Base-by-base conservation (phyloP, 257 asterid genomes). In the Plantago ovata region DNA sequence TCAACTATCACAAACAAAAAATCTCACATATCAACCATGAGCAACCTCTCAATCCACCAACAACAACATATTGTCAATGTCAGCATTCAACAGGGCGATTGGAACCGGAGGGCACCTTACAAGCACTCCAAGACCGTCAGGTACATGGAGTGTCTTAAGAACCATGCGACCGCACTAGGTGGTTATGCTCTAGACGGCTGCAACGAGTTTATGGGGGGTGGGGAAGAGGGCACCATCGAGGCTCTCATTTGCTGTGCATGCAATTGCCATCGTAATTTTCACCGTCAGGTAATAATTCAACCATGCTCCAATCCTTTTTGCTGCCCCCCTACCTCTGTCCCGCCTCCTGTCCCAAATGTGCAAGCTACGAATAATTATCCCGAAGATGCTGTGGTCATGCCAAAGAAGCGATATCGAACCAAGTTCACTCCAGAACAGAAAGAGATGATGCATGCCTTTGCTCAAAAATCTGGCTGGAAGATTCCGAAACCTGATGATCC, bases 381-480 rank as follows among this genome's bases (percentile, higher is more conserved):
- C 10, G 4, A 21, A 9, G 51, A 40, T 6, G 59, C 10, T n/a
- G 44, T n/a, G n/a, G n/a, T n/a, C n/a, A n/a, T n/a, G n/a, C n/a
- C 14, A 40, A 73, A 65, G 44, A 83, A 78, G 75, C 62, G 92
- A 65, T 65, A 49, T 59, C 64, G 87, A 71, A 83, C 81, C 2
- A 78, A 76, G 64, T 83, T 83, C 71, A 73, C 69, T 6, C 68
- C 32, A 46, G 83, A 83, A 21, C 87, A 80, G 56, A 80, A 67
- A 48, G 83, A 73, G 53, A 83, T 67, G 60, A 73, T 83, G 87
- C 64, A 66, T 68, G 64, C 13, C 0, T 76, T 83, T 61, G 87
- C 92, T 0, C 81, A 83, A 60, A 72, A 73, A 53, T 41, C 71
- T 1, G 83, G 74, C 6, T 83, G 85, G 87, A 78, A 72, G 38